These are phyloP conservation scores for Pyrenochaeta sp. DNA, from an alignment of 2,329 filamentous ascomycete species.

Conservation along the genomic window DNA sequence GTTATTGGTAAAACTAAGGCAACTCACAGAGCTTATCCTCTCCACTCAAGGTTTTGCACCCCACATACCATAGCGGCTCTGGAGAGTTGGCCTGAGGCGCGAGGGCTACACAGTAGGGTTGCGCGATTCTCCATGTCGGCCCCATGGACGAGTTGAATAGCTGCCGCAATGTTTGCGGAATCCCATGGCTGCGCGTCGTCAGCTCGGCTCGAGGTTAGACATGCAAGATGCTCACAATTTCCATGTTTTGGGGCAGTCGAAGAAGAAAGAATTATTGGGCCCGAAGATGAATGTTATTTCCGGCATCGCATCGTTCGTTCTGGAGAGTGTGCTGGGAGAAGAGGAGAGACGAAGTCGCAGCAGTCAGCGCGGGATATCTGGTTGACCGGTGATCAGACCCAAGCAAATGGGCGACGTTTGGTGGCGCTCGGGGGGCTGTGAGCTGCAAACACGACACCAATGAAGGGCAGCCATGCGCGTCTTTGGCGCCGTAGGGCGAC, in stretches of 20 bases:
- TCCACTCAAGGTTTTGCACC: slow-evolving; percentile 41
- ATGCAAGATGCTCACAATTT: slow-evolving; percentile 37
- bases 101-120: slow-evolving; percentile 45
- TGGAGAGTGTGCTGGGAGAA: neutral
- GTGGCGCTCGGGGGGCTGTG: slow-evolving; percentile 19
- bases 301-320: slow-evolving; percentile 35
- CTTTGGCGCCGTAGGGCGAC: slow-evolving; percentile 10
- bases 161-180: slow-evolving; percentile 44
- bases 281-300: slow-evolving; percentile 48
- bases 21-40: slow-evolving; percentile 48
- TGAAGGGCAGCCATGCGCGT: slow-evolving; percentile 8
- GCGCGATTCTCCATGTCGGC: slow-evolving; percentile 41
- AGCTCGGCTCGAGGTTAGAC: slow-evolving; percentile 15
- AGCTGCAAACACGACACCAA: slow-evolving; percentile 17
- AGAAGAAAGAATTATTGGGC: slow-evolving; percentile 48
- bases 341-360: slow-evolving; percentile 3
- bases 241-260: slow-evolving; percentile 48
- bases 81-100: slow-evolving; percentile 36
- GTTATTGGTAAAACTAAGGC: slow-evolving; percentile 6
- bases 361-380: slow-evolving; percentile 15
- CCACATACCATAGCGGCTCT: slow-evolving; percentile 47
- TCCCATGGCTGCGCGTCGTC: slow-evolving; percentile 38
- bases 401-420: neutral
- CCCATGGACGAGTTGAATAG: slow-evolving; percentile 44
- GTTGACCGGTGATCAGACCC: slow-evolving; percentile 1